Conservation (phyloP, 352 stramenopile genomes). For the Phytopythium sindhum region DNA sequence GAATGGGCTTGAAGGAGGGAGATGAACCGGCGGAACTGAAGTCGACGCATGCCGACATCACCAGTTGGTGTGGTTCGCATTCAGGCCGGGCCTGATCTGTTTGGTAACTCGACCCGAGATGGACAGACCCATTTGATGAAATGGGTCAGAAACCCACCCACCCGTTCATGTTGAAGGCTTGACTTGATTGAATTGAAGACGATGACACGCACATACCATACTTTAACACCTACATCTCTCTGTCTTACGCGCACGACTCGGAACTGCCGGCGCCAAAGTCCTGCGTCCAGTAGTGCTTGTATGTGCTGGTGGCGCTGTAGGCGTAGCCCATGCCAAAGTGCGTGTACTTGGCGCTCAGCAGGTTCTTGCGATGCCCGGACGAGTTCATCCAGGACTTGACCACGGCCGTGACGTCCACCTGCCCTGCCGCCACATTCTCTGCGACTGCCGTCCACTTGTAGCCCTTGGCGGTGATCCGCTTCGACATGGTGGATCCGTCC, state of each 20-base stretch:
- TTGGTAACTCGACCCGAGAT: too few species aligned
- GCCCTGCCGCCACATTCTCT: conserved; percentile 55
- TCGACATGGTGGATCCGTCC: conserved; percentile 33
- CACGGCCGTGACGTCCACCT: conserved; percentile 31
- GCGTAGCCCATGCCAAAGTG: conserved; percentile 36
- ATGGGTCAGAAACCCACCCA: too few species aligned
- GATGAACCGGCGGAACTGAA: too few species aligned
- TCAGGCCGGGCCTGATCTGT: too few species aligned
- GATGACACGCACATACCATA: neutral
- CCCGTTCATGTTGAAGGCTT: neutral
- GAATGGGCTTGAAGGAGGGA: too few species aligned
- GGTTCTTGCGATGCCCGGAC: conserved; percentile 34
- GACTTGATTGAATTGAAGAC: neutral
- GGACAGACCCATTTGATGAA: too few species aligned
- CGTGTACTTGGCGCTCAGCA: conserved; percentile 27
- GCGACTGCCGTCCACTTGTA: conserved; percentile 35
- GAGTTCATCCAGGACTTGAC: conserved; percentile 58
- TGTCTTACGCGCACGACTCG: conserved; percentile 14
- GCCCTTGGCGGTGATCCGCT: conserved; percentile 28
- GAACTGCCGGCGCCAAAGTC: conserved; percentile 33
- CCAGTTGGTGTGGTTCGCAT: too few species aligned
- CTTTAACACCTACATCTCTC: neutral
- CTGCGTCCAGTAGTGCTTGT: conserved; percentile 64
- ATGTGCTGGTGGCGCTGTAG: conserved; percentile 31
- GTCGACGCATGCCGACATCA: too few species aligned